phyloP scores from a whole-genome alignment of 192 early-diverging fungal genomes.

The Paraglomus brasilianum region DNA sequence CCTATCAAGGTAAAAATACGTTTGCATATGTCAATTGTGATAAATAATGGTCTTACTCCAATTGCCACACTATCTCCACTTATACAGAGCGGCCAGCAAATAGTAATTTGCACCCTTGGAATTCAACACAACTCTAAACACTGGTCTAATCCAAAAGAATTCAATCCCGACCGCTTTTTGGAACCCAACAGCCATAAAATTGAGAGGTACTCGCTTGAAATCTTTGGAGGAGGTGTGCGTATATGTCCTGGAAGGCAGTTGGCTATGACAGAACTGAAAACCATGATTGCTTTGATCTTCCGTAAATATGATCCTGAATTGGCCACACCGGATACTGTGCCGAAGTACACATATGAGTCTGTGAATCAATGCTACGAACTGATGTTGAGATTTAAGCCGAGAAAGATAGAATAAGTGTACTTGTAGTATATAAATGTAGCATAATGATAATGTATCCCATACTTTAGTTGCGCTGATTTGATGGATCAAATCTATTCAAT shows the following conservation, averaged over 20 bases:
- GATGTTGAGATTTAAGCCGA: no score
- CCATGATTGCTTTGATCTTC: neutral
- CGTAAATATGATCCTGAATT: conserved; percentile 17
- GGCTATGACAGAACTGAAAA: conserved; percentile 21
- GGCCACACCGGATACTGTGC: neutral
- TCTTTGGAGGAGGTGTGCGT: conserved; percentile 2
- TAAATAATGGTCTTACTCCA: no score
- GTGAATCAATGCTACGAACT: no score
- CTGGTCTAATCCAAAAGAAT: conserved; percentile 3
- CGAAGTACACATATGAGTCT: no score
- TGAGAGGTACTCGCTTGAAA: neutral
- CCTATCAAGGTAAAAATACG: neutral
- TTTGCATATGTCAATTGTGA: no score
- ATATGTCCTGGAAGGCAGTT: conserved; percentile 3
- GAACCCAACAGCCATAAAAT: neutral
- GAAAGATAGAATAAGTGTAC: no score
- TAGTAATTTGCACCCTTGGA: neutral
- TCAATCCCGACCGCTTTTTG: neutral
- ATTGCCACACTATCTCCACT: no score
- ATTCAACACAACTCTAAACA: neutral
- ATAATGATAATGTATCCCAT: no score
- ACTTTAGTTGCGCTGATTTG: no score
- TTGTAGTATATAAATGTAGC: no score
- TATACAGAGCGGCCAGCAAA: neutral
- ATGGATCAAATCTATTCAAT: no score